Percentiles rank a stretch among this genome's conserved stretches.
Evolutionary conservation across 2,329 filamentous ascomycete species (phyloP).

Genomic region (Claviceps arundinis): DNA sequence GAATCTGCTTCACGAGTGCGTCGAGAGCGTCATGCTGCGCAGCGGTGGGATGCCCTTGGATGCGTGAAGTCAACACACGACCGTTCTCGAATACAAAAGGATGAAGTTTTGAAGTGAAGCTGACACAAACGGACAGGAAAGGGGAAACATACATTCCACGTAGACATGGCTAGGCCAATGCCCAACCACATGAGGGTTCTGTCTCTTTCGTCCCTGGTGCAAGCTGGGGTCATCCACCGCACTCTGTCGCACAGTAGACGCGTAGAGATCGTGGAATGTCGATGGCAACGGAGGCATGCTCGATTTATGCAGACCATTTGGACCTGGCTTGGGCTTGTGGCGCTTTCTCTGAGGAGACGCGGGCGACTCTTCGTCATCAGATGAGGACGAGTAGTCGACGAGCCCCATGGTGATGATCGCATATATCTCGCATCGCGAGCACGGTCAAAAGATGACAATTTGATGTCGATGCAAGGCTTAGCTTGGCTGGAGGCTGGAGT

Average conservation of each 20-base stretch:
- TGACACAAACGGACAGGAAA: not conserved
- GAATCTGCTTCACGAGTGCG: constrained; percentile 26
- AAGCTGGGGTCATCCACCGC: constrained; percentile 70
- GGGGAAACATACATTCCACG: constrained; percentile 63
- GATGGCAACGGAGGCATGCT: constrained; percentile 61
- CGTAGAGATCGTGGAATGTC: constrained; percentile 80
- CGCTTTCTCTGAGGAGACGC: constrained; percentile 12
- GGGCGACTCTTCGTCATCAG: constrained; percentile 12
- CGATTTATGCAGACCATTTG: constrained; percentile 5
- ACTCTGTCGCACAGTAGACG: constrained; percentile 64
- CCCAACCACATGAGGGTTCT: constrained; percentile 71
- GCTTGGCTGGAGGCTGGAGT: not conserved
- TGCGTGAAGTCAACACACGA: not conserved
- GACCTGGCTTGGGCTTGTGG: constrained; percentile 1
- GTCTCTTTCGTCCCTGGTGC: constrained; percentile 72
- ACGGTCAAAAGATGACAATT: not conserved
- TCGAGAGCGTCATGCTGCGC: constrained; percentile 34
- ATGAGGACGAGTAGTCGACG: constrained; percentile 50
- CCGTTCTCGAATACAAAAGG: no score
- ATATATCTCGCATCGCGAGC: not conserved
- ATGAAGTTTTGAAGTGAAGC: no score
- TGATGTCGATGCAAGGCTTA: no score
- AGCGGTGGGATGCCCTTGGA: constrained; percentile 39
- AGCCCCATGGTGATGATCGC: constrained; percentile 22
- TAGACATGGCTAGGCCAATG: constrained; percentile 92